phyloP scores from a whole-genome alignment of 768 basidiomycete genomes.

The Suillus alpinus region DNA sequence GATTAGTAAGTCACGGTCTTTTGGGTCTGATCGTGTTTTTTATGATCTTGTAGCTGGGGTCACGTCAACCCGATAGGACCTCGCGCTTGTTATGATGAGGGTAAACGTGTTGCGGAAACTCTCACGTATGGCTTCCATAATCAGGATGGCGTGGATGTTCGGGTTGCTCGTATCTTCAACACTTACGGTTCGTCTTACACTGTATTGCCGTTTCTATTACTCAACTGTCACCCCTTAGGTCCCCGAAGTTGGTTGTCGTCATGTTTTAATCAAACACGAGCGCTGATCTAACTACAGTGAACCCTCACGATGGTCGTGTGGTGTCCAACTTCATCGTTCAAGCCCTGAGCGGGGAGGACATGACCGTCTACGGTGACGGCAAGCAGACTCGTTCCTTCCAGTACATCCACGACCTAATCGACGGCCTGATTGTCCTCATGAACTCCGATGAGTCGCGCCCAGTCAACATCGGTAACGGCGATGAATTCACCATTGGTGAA shows the following conservation, averaged over 20 bases:
- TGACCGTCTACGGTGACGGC: conserved; percentile 96
- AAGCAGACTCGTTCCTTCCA: conserved; percentile 94
- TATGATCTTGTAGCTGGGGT: conserved; percentile 68
- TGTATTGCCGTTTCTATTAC: not conserved
- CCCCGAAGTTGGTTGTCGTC: conserved; percentile 56
- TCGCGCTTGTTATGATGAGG: conserved; percentile 99
- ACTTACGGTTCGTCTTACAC: conserved; percentile 60
- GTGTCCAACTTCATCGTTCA: conserved; percentile 99
- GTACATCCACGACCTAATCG: conserved; percentile 96
- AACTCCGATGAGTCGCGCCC: conserved; percentile 91
- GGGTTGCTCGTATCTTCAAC: conserved; percentile 98
- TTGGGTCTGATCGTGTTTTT: conserved; percentile 11
- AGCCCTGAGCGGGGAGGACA: conserved; percentile 92
- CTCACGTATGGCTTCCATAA: conserved; percentile 94
- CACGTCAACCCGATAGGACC: conserved; percentile 98
- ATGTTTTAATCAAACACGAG: conserved; percentile 3
- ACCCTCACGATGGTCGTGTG: conserved; percentile 94
- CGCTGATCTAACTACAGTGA: conserved; percentile 53
- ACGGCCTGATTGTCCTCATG: conserved; percentile 92
- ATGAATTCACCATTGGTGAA: conserved; percentile 94
- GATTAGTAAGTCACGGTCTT: conserved; percentile 70
- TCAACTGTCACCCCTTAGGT: conserved; percentile 23
- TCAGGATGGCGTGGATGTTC: conserved; percentile 93
- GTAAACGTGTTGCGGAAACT: conserved; percentile 98
- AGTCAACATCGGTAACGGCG: conserved; percentile 93